Conservation (phyloP, 176 grass and related monocot species). For the Phoenix roebelenii region DNA sequence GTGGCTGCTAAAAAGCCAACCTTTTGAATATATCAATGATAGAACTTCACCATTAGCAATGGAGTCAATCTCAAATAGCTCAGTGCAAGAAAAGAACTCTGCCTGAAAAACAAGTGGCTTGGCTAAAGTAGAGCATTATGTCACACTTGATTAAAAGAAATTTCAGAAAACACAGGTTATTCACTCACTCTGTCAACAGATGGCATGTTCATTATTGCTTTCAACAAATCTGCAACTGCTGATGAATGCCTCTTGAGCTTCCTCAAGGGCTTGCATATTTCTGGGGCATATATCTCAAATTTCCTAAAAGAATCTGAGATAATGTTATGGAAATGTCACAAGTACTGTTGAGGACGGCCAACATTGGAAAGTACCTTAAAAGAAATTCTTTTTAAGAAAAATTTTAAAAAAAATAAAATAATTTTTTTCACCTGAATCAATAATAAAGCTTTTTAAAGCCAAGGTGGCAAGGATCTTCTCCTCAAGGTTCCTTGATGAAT, state of each 20-base stretch:
- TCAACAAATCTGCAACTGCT: background rate
- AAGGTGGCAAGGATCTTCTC: background rate
- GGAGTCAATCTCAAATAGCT: background rate
- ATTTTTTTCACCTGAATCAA: background rate
- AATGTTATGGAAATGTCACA: background rate
- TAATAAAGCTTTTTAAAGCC: background rate
- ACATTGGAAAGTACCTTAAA: background rate
- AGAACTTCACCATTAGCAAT: background rate
- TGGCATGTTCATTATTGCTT: background rate
- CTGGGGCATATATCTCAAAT: background rate
- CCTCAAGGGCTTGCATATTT: conserved; percentile 1
- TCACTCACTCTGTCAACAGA: background rate
- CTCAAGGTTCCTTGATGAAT: background rate
- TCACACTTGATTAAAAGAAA: background rate
- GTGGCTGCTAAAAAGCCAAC: background rate
- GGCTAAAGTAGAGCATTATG: background rate
- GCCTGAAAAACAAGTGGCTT: background rate
- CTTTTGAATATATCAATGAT: background rate
- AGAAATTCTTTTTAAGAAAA: no score
- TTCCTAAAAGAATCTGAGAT: background rate
- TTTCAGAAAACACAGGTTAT: background rate
- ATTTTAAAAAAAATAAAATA: background rate
- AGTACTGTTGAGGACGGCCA: background rate
- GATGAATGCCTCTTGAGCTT: background rate
- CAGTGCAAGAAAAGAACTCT: background rate